Conservation (phyloP, 257 asterid genomes). For the Scutellaria baicalensis region DNA sequence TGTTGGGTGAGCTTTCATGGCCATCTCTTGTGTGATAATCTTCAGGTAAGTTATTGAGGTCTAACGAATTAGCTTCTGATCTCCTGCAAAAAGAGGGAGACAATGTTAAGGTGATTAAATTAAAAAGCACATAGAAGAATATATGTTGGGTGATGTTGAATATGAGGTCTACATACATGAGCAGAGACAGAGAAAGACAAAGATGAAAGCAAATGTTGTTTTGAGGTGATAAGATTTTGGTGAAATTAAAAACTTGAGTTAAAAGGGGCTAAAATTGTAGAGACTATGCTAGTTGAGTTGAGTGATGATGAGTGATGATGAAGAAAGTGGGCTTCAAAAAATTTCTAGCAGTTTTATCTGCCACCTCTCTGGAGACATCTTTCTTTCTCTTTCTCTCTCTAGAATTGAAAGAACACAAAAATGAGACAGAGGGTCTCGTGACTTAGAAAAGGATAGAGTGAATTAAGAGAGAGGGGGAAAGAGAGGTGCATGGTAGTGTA, state of each 20-base stretch:
- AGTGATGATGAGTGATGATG: slow-evolving; percentile 76
- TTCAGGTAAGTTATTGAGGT: slow-evolving; percentile 87
- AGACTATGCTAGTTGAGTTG: slow-evolving; percentile 56
- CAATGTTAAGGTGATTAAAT: neutral
- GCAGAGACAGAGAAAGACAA: slow-evolving; percentile 54
- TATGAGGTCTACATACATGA: slow-evolving; percentile 62
- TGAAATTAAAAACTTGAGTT: slow-evolving; percentile 50
- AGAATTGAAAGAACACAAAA: slow-evolving; percentile 44
- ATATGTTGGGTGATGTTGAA: slow-evolving; percentile 23
- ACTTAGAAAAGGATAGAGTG: slow-evolving; percentile 41
- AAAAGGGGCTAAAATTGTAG: too few relatives aligned
- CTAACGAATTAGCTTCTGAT: slow-evolving; percentile 61
- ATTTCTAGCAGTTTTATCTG: slow-evolving; percentile 57
- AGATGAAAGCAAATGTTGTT: neutral
- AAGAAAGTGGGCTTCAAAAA: slow-evolving; percentile 48
- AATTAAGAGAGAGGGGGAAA: too few relatives aligned
- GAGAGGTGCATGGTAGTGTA: slow-evolving; percentile 23
- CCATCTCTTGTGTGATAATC: slow-evolving; percentile 57
- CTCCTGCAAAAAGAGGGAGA: slow-evolving; percentile 44
- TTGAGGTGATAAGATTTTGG: slow-evolving; percentile 16
- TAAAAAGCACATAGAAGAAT: neutral
- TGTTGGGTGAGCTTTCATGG: slow-evolving; percentile 42
- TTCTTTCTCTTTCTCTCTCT: slow-evolving; percentile 18
- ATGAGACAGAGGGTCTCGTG: slow-evolving; percentile 58
- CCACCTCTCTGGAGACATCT: slow-evolving; percentile 46